Conservation (phyloP, 2,329 filamentous ascomycete genomes). For the Dissoconium aciculare region DNA sequence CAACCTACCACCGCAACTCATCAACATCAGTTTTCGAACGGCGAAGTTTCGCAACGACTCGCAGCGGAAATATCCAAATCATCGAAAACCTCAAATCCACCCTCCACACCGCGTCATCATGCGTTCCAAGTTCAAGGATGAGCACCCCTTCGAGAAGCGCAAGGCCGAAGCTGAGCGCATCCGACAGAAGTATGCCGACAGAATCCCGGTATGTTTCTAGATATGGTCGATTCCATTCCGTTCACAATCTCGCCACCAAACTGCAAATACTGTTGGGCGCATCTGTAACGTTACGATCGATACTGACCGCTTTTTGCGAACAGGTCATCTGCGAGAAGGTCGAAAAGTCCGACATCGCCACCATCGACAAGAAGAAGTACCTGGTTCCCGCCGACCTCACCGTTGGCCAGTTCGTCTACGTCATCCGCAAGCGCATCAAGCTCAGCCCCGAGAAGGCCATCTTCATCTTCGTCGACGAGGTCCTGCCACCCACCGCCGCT, state of each 20-base stretch:
- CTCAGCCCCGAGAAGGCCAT: constrained; percentile 98
- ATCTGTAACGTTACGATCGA: constrained; percentile 4
- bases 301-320: constrained; percentile 5
- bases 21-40: too few species aligned
- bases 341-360: constrained; percentile 97
- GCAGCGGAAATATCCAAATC: too few species aligned
- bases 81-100: constrained; percentile 3
- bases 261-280: background rate
- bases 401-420: constrained; percentile 98
- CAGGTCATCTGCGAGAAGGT: constrained; percentile 99
- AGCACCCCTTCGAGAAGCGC: constrained; percentile 98
- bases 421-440: constrained; percentile 99
- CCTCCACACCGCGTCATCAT: constrained; percentile 55
- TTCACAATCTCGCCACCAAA: constrained; percentile 3
- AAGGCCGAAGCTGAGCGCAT: constrained; percentile 99
- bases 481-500: constrained; percentile 86
- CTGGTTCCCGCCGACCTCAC: constrained; percentile 94
- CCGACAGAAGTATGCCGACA: constrained; percentile 95
- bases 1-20: constrained; percentile 10
- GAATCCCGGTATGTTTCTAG: constrained; percentile 69
- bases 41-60: too few species aligned
- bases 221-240: constrained; percentile 10
- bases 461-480: constrained; percentile 99
- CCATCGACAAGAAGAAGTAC: constrained; percentile 99
- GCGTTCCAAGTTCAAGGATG: constrained; percentile 99